Evolutionary conservation across 2,329 filamentous ascomycete species (phyloP).

Genomic region (Exophiala sideris): DNA sequence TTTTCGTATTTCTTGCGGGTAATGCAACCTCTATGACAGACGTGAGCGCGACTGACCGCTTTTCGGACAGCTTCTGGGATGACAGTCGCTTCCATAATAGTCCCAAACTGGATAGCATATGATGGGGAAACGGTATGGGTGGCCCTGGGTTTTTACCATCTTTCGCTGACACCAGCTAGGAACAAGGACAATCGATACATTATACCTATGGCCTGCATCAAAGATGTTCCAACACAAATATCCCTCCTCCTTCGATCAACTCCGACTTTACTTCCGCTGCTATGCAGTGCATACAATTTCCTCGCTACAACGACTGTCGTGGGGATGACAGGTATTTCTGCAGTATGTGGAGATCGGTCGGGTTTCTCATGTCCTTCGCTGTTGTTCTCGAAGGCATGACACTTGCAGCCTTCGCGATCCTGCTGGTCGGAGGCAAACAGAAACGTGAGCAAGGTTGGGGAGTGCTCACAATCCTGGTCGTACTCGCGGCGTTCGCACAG

Average conservation of each 20-base stretch:
- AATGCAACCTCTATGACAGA: constrained; percentile 19
- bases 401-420: constrained; percentile 73
- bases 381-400: constrained; percentile 78
- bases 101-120: constrained; percentile 49
- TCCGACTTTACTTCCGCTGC: constrained; percentile 60
- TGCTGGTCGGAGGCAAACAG: constrained; percentile 74
- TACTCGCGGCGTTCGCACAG: constrained; percentile 65
- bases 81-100: constrained; percentile 45
- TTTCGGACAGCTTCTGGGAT: constrained; percentile 39
- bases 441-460: constrained; percentile 82
- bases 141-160: neutral
- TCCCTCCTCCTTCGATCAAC: constrained; percentile 10
- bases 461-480: constrained; percentile 64
- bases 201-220: constrained; percentile 76
- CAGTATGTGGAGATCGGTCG: constrained; percentile 83
- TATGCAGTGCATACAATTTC: constrained; percentile 61
- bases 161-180: constrained; percentile 24
- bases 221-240: constrained; percentile 54
- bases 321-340: constrained; percentile 73
- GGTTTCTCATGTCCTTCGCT: constrained; percentile 82
- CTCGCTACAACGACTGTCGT: constrained; percentile 63
- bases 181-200: constrained; percentile 48
- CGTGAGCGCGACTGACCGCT: neutral
- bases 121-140: constrained; percentile 41
- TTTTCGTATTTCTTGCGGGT: constrained; percentile 46